Base-by-base conservation (phyloP, 306 rosid species). In the Neltuma alba region DNA sequence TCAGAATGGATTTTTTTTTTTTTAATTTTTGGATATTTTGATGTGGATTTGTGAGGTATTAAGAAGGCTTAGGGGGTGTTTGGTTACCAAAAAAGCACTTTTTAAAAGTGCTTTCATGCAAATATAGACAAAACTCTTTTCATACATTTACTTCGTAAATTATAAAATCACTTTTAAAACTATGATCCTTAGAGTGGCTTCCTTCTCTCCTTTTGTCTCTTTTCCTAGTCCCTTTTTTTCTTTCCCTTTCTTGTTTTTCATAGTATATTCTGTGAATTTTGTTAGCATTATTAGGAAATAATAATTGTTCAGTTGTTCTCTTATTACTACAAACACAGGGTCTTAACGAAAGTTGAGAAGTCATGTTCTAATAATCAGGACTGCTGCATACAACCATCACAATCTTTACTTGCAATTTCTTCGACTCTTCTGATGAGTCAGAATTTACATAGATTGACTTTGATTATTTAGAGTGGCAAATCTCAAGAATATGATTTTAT, bases 331-430 rank as follows among this genome's bases (percentile, higher is more conserved):
- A 25, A 40, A 11, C 62, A 18, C 7, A 42, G 52, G 23, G 23
- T 45, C 77, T n/a, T 69, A 60, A 69, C 36, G 42, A 81, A 57
- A 76, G 55, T 76, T 60, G 31, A 62, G 67, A 15, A 33, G 68
- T 64, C 14, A 38, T 48, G 30, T 31, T 20, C 45, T 48, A 28
- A 50, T 63, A 55, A 28, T 42, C 27, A 72, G 36, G 6, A 33
- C 6, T 14, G 30, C 21, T 7, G 34, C 34, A 4, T 14, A 37
- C 21, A 4, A 57, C 45, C 36, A 57, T 42, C 54, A 9, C 31
- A 33, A 9, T 74, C 52, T 16, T 66, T 9, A 25, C 54, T 16
- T 38, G 63, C 31, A 67, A 9, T 31, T 21, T 42, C 9, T 41
- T 55, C 10, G 31, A 31, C 34, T 75, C 42, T 30, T 44, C 33